A percentile compares a stretch with the other conserved stretches of the same genome.
Evolutionary conservation across 352 stramenopile species (phyloP).

Genomic region (Pythium oligandrum): DNA sequence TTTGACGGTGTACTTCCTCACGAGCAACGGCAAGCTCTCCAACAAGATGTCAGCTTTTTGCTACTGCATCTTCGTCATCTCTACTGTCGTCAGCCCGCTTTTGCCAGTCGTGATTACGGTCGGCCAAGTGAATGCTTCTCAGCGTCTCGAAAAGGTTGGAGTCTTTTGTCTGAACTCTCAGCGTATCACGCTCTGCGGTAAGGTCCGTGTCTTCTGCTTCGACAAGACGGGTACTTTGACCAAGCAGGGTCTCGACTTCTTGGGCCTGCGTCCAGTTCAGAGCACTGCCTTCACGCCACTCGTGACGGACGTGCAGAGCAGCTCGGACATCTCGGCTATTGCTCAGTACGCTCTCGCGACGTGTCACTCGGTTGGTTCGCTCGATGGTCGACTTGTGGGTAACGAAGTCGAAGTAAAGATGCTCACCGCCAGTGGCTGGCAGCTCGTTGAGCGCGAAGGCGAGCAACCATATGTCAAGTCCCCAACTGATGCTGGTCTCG

Average conservation of each 20-base stretch:
- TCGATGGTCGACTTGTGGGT: conserved; percentile 74
- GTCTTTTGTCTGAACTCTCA: conserved; percentile 83
- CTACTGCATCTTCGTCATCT: conserved; percentile 83
- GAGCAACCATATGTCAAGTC: background rate
- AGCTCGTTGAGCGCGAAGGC: conserved; percentile 31
- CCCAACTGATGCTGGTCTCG: conserved; percentile 28
- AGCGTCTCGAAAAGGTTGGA: conserved; percentile 63
- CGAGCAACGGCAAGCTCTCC: conserved; percentile 53
- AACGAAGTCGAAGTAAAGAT: conserved; percentile 88
- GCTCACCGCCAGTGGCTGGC: conserved; percentile 74
- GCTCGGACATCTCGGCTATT: conserved; percentile 7
- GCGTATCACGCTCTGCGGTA: conserved; percentile 86
- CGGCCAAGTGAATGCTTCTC: conserved; percentile 78
- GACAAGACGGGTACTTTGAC: conserved; percentile 93
- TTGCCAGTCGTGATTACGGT: conserved; percentile 89
- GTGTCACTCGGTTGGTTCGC: conserved; percentile 78
- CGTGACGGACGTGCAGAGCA: background rate
- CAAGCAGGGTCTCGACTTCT: conserved; percentile 85
- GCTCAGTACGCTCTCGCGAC: conserved; percentile 63
- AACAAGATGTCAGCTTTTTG: conserved; percentile 69
- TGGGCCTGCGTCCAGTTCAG: background rate
- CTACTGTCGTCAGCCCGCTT: conserved; percentile 72
- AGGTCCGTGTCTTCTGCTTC: conserved; percentile 88
- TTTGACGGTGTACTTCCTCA: conserved; percentile 69
- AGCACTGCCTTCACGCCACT: background rate